A percentile compares a stretch with the other conserved stretches of the same genome.
Conservation (phyloP, 768 basidiomycete species). For the Mrakia hoshinonis region DNA sequence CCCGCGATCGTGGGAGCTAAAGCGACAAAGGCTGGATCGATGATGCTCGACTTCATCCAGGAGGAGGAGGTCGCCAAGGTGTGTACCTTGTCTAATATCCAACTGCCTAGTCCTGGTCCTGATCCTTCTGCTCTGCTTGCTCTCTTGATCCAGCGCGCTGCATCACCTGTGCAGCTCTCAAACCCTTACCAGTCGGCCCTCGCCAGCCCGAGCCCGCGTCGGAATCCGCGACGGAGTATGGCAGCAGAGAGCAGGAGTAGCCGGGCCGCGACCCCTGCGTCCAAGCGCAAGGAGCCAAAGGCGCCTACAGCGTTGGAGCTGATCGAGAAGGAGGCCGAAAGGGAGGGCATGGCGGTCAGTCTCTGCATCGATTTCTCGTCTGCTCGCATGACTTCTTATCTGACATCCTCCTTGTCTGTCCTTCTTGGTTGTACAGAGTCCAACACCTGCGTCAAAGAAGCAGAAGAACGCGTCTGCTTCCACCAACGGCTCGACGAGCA, state of each 20-base stretch:
- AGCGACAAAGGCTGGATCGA: constrained; percentile 10
- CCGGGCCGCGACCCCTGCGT: neutral
- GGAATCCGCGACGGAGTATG: constrained; percentile 17
- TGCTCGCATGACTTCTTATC: neutral
- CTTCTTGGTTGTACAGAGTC: neutral
- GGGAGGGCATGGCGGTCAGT: constrained; percentile 1
- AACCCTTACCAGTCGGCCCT: constrained; percentile 27
- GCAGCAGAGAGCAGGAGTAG: constrained; percentile 12
- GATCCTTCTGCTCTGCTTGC: neutral
- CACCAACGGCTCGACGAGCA: neutral
- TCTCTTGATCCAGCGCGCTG: neutral
- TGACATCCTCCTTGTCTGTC: neutral
- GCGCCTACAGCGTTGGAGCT: constrained; percentile 4
- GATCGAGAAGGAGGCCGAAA: constrained; percentile 18
- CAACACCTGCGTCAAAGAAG: constrained; percentile 10
- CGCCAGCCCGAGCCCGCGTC: constrained; percentile 17
- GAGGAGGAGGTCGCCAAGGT: constrained; percentile 23
- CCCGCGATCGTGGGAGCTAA: neutral
- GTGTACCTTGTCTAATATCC: neutral
- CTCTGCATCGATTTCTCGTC: neutral
- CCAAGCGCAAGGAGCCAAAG: neutral
- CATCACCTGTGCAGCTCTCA: neutral
- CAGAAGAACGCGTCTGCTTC: constrained; percentile 1
- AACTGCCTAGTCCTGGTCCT: neutral
- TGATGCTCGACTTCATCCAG: constrained; percentile 23